Evolutionary conservation across 73 alveolate genomes (phyloP).

Genomic region (Stentor roeselii): DNA sequence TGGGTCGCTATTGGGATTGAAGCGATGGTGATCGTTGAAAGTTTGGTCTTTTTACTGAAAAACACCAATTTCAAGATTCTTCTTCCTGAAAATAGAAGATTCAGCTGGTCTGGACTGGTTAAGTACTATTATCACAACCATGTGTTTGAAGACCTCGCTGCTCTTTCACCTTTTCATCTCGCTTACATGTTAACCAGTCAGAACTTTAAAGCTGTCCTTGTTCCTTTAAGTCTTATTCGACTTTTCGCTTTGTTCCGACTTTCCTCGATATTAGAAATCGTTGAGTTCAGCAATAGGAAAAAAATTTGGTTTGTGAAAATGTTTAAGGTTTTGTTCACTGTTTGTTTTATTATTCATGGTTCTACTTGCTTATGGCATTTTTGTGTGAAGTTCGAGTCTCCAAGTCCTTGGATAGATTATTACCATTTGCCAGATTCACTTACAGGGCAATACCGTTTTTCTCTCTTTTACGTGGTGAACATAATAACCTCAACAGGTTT

Average conservation of each 20-base stretch:
- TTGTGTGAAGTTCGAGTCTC: conserved; percentile 20
- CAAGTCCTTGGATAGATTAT: conserved; percentile 36
- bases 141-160: conserved; percentile 43
- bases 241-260: conserved; percentile 32
- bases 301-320: conserved; percentile 24
- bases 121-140: conserved; percentile 27
- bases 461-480: conserved; percentile 45
- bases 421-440: not conserved
- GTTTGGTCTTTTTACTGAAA: conserved; percentile 24
- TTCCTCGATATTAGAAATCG: conserved; percentile 28
- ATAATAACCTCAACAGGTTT: conserved; percentile 49
- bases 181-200: conserved; percentile 28
- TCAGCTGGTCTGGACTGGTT: conserved; percentile 10
- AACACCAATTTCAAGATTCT: conserved; percentile 39
- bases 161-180: conserved; percentile 48
- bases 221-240: conserved; percentile 35
- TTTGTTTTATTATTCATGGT: conserved; percentile 47
- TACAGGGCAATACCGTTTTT: conserved; percentile 24
- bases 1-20: conserved; percentile 25
- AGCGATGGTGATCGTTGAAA: conserved; percentile 27
- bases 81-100: conserved; percentile 35
- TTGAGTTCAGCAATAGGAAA: conserved; percentile 31
- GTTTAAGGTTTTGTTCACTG: conserved; percentile 34
- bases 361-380: conserved; percentile 53
- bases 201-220: not conserved